Evolutionary conservation across 768 basidiomycete species (phyloP), one percentile per base, ranked within the genome.

Genomic region (Amanita muscaria): DNA sequence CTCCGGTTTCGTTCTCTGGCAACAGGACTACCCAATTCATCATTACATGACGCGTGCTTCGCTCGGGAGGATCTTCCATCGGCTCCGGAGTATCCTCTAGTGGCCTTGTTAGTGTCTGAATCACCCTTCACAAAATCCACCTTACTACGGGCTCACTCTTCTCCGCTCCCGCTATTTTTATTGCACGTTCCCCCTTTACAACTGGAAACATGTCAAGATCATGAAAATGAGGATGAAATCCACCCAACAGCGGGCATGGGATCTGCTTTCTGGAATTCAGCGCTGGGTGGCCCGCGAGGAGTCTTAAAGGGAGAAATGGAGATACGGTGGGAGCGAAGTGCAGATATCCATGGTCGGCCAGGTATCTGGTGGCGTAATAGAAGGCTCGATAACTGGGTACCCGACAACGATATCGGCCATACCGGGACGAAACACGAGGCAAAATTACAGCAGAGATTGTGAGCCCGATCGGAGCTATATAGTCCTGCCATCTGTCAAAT

Each of bases 91-190:
- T 52, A 53, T 27, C 70, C 76, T 1, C 57, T 73, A 12, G 73
- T 90, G n/a, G 88, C 83, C 1, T 61, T 93, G 16, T 70, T 94
- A 42, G 66, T 91, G 29, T 93, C 89, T 1, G 74, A 87, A 56
- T 89, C 87, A 14, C 67, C 77, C 1, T 96, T 91, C 61, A 88
- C 89, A 1, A 76, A 72, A 42, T 63, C 76, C 0, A 77, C 89
- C 0, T 57, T 86, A 44, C 66, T 82, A 1, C 79, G 80, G 9
- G 88, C 83, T 1, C 73, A 80, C 49, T 78, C 80, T 9, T 91
- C 88, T 1, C 69, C 75, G 0, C 71, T 90, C 10, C 92, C 92
- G 0, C 74, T 93, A 46, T 72, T 89, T 45, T 71, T 96, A 10
- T 57, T 94, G 2, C 80, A 93, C 50, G 61, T 96, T 2, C 89